Percentiles rank a stretch among this genome's conserved stretches.
Conservation (phyloP, 2,329 filamentous ascomycete genomes). For the Cladophialophora exuberans region DNA sequence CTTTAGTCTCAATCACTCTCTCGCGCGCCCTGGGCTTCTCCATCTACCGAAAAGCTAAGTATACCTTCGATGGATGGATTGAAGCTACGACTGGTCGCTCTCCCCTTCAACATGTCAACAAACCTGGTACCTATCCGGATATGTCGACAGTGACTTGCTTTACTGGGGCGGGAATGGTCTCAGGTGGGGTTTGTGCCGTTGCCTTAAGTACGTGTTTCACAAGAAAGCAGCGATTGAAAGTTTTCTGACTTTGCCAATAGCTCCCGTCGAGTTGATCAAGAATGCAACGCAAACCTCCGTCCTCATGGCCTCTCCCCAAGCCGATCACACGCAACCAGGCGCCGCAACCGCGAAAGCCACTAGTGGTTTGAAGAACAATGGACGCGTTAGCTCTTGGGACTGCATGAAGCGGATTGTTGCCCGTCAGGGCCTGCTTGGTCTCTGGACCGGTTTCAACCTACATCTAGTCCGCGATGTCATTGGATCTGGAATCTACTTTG, state of each 20-base stretch:
- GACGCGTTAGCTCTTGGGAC: slow-evolving; percentile 46
- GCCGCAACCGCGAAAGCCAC: background rate
- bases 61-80: slow-evolving; percentile 44
- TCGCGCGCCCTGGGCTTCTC: slow-evolving; percentile 51
- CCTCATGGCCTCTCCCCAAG: slow-evolving; percentile 40
- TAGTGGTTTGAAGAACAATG: slow-evolving; percentile 34
- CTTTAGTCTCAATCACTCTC: slow-evolving; percentile 49
- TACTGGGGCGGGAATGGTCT: slow-evolving; percentile 45
- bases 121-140: slow-evolving; percentile 46
- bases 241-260: slow-evolving; percentile 33
- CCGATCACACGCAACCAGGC: slow-evolving; percentile 8
- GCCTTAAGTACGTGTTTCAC: slow-evolving; percentile 45
- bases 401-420: slow-evolving; percentile 48
- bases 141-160: slow-evolving; percentile 47
- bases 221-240: background rate
- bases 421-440: slow-evolving; percentile 47
- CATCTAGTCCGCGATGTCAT: slow-evolving; percentile 50
- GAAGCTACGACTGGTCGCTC: slow-evolving; percentile 46
- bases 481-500: slow-evolving; percentile 51
- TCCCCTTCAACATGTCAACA: slow-evolving; percentile 46
- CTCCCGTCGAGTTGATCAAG: slow-evolving; percentile 53
- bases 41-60: slow-evolving; percentile 49
- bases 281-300: slow-evolving; percentile 55
- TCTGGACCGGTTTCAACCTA: slow-evolving; percentile 51
- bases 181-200: slow-evolving; percentile 46